phyloP scores from a whole-genome alignment of 202 grass and related monocot genomes.

The Carex arenaria region DNA sequence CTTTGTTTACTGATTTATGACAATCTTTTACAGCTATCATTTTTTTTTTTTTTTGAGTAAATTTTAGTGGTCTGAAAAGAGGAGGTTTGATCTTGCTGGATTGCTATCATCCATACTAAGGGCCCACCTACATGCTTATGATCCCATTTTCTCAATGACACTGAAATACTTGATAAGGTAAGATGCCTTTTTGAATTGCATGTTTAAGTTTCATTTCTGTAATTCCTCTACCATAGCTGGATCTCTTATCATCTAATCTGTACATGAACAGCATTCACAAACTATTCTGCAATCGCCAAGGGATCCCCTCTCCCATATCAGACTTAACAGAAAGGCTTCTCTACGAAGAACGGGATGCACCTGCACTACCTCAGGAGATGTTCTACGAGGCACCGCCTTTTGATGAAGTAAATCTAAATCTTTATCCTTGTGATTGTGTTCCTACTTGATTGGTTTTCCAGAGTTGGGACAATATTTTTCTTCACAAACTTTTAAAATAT shows the following conservation, averaged over 20 bases:
- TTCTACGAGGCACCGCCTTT: constrained; percentile 80
- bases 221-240: neutral
- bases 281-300: constrained; percentile 70
- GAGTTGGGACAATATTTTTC: neutral
- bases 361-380: constrained; percentile 64
- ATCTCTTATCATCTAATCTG: constrained; percentile 31
- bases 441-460: neutral
- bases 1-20: constrained; percentile 23
- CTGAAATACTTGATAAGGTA: constrained; percentile 99
- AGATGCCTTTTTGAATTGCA: constrained; percentile 35
- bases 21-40: neutral
- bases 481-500: neutral
- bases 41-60: constrained; percentile 24
- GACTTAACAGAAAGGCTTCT: constrained; percentile 75
- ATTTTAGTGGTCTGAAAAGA: constrained; percentile 85
- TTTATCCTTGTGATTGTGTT: neutral
- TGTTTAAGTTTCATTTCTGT: constrained; percentile 9
- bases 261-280: constrained; percentile 83
- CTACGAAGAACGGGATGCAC: constrained; percentile 84
- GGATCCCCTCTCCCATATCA: constrained; percentile 84
- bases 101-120: constrained; percentile 84
- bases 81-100: constrained; percentile 83
- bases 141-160: constrained; percentile 86
- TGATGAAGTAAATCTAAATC: constrained; percentile 68
- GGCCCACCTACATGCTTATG: constrained; percentile 86